Evolutionary conservation across 768 basidiomycete genomes (phyloP).

Genomic region (Lactifluus echinatus): DNA sequence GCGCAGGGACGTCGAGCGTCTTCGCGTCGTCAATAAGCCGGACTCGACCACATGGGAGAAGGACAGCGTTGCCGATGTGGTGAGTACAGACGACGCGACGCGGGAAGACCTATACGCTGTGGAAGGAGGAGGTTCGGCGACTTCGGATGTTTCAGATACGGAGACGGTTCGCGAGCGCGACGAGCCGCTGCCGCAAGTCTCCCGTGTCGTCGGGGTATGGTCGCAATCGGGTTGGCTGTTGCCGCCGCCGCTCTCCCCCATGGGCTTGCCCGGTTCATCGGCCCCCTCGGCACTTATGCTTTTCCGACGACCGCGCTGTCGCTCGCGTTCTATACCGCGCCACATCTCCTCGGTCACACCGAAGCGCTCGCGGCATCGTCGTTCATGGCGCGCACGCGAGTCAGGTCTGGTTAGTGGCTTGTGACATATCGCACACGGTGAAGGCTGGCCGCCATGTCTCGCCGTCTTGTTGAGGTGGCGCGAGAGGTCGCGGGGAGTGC

Average conservation of each 20-base stretch:
- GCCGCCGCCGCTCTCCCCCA: not conserved
- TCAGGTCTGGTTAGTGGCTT: constrained; percentile 15
- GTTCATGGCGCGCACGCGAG: constrained; percentile 16
- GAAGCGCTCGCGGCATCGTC: constrained; percentile 19
- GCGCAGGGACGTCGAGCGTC: constrained; percentile 7
- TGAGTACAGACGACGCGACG: not conserved
- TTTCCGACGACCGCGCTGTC: constrained; percentile 15
- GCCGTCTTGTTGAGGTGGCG: constrained; percentile 16
- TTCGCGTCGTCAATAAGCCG: constrained; percentile 1
- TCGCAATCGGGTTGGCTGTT: not conserved
- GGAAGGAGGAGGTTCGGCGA: not conserved
- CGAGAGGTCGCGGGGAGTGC: constrained; percentile 15
- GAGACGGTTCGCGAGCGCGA: constrained; percentile 13
- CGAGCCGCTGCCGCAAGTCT: not conserved
- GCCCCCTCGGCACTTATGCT: constrained; percentile 10
- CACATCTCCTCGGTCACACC: constrained; percentile 19
- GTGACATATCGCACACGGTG: constrained; percentile 16
- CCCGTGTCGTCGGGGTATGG: not conserved
- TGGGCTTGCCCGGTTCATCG: not conserved
- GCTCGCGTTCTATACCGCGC: constrained; percentile 13
- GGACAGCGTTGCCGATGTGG: not conserved
- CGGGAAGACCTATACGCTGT: not conserved
- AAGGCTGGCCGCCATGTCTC: constrained; percentile 13
- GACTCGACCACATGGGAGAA: not conserved
- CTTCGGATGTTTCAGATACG: constrained; percentile 7